Base-by-base conservation (phyloP, 2,329 filamentous ascomycete species). In the Aureobasidium vineae region DNA sequence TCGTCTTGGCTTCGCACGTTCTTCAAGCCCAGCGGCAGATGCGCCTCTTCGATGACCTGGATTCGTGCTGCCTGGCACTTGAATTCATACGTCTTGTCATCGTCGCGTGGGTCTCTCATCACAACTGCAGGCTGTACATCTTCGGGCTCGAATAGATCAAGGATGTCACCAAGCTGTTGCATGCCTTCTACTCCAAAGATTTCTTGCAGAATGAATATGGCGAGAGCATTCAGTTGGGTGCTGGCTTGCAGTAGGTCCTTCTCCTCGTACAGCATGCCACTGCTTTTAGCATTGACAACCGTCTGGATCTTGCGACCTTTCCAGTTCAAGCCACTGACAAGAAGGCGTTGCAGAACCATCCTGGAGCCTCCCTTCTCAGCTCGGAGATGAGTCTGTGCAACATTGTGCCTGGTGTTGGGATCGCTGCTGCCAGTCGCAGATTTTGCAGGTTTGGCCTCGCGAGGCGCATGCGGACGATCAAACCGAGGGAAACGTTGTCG, bases 211-310 rank as follows among this genome's bases (percentile, higher is more conserved):
- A 64, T 6, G 13, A 54, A 5, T 11, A 43, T 31, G n/a, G 23
- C 19, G 13, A 54, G 3, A 10, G 61, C n/a, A n/a, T 19, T 31
- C 23, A 36, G 5, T 16, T 54, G 36, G 5, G 36, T 45, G 8
- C n/a, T 36, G 21, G 23, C 49, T 43, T 45, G 47, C 8, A 64
- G 49, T 10, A 54, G 19, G 4, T 64, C 61, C 49, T 43, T 53
- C 19, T 64, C 61, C 38, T 64, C 61, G 38, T 36, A 64, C 26
- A 64, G 11, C 47, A 64, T 41, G n/a, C 61, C 61, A 45, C 61
- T 64, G 38, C 61, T 64, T 5, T 50, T 41, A 6, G 61, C 61
- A 23, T 64, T 64, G 47, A 54, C 47, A 6, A 33, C 31, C 5
- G 47, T 64, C 28, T 64, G 61, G 10, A 64, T 38, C 38, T 45